These are phyloP conservation scores for Fusarium liriodendri DNA, from an alignment of 2,329 filamentous ascomycete species.

Conservation along the genomic window DNA sequence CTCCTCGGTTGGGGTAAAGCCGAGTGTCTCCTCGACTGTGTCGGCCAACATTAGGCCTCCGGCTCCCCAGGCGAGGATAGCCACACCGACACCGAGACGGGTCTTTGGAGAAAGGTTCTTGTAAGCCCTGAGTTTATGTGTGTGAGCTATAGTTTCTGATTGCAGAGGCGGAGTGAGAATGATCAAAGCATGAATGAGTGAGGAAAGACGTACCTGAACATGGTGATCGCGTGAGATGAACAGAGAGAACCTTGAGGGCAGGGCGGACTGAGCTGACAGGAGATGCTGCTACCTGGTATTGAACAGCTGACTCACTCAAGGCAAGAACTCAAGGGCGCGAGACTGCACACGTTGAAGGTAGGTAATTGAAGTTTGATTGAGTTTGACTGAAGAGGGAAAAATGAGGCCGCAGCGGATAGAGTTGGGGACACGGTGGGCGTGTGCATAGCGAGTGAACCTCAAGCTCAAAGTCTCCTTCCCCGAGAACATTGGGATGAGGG, in stretches of 20 bases:
- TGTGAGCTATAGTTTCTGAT: conserved; percentile 8
- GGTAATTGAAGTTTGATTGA: not conserved
- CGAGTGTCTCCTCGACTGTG: conserved; percentile 77
- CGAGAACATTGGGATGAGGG: not conserved
- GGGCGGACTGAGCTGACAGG: not conserved
- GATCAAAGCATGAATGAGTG: not conserved
- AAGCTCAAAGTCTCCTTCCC: not conserved
- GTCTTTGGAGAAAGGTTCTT: conserved; percentile 77
- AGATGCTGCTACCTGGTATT: not conserved
- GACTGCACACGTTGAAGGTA: not conserved
- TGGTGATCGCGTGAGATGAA: conserved; percentile 8
- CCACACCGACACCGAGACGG: conserved; percentile 77
- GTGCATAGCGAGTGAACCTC: not conserved
- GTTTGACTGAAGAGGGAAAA: not conserved
- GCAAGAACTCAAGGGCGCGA: not conserved
- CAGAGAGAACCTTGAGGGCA: not conserved
- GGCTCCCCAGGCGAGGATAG: conserved; percentile 80
- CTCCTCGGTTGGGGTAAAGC: conserved; percentile 76
- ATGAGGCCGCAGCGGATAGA: not conserved
- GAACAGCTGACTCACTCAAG: not conserved
- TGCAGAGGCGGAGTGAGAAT: not conserved
- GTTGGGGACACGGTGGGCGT: not conserved
- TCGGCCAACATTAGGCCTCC: conserved; percentile 81
- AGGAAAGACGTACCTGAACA: conserved; percentile 34
- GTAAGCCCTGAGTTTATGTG: conserved; percentile 66